phyloP scores from a whole-genome alignment of 148 eudicot species.

The Amaranthus hypochondriacus region DNA sequence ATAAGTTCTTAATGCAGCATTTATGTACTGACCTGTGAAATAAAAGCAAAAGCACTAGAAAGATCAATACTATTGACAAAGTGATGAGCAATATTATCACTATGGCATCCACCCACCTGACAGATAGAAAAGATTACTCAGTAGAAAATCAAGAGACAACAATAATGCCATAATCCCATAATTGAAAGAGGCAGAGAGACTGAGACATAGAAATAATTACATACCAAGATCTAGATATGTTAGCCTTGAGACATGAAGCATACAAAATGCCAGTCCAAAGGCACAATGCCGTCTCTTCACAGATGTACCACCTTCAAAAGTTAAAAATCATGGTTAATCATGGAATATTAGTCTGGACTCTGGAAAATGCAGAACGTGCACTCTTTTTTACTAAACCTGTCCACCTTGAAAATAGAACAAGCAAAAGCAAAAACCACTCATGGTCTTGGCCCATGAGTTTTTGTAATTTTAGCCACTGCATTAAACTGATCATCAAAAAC shows the following conservation, averaged over 20 bases:
- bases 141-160: too few relatives aligned
- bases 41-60: conserved; percentile 29
- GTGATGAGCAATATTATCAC: conserved; percentile 52
- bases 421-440: neutral
- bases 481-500: too few relatives aligned
- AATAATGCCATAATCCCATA: too few relatives aligned
- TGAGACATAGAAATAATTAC: neutral
- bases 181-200: too few relatives aligned
- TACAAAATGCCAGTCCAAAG: conserved; percentile 83
- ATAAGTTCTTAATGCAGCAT: conserved; percentile 2
- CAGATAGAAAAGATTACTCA: conserved; percentile 4
- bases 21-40: conserved; percentile 50
- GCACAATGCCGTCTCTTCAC: conserved; percentile 78
- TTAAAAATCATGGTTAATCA: neutral
- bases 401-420: neutral
- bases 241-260: conserved; percentile 53
- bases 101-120: conserved; percentile 75
- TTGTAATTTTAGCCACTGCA: neutral
- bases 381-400: neutral
- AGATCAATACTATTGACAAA: conserved; percentile 45
- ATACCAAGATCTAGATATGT: conserved; percentile 76
- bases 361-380: neutral
- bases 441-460: neutral
- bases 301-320: conserved; percentile 80
- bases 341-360: neutral